Evolutionary conservation across 2,329 filamentous ascomycete genomes (phyloP).

Genomic region (Fusarium begoniae): DNA sequence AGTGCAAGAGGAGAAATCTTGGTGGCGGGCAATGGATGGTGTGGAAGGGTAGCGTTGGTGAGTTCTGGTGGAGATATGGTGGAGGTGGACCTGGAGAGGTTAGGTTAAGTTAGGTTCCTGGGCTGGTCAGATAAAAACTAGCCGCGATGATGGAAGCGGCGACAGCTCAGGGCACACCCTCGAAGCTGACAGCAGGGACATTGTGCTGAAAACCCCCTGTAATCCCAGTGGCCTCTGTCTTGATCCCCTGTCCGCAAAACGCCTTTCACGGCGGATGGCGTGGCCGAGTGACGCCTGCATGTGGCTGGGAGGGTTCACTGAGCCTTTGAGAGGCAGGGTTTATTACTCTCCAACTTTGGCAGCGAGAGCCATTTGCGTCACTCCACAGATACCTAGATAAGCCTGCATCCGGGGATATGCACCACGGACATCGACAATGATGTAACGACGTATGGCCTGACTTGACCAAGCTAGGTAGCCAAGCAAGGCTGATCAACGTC

Average conservation of each 20-base stretch:
- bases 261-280: constrained; percentile 27
- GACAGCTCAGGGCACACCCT: constrained; percentile 20
- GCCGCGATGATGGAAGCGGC: constrained; percentile 41
- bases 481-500: constrained; percentile 3
- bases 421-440: constrained; percentile 19
- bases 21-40: constrained; percentile 40
- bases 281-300: constrained; percentile 28
- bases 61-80: constrained; percentile 38
- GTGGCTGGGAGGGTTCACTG: constrained; percentile 20
- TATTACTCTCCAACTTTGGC: constrained; percentile 6
- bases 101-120: constrained; percentile 12
- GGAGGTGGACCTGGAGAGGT: constrained; percentile 37
- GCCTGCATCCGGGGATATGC: constrained; percentile 16
- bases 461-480: background rate
- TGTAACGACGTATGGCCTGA: constrained; percentile 22
- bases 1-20: constrained; percentile 38
- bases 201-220: constrained; percentile 10
- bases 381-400: constrained; percentile 19
- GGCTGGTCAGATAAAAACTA: constrained; percentile 22
- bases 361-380: constrained; percentile 36
- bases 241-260: constrained; percentile 25
- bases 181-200: constrained; percentile 4
- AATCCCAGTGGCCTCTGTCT: constrained; percentile 15
- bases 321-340: background rate
- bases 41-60: constrained; percentile 39